Evolutionary conservation across 306 rosid species (phyloP), one percentile per base, ranked within the genome.

Genomic region (Vicia faba): DNA sequence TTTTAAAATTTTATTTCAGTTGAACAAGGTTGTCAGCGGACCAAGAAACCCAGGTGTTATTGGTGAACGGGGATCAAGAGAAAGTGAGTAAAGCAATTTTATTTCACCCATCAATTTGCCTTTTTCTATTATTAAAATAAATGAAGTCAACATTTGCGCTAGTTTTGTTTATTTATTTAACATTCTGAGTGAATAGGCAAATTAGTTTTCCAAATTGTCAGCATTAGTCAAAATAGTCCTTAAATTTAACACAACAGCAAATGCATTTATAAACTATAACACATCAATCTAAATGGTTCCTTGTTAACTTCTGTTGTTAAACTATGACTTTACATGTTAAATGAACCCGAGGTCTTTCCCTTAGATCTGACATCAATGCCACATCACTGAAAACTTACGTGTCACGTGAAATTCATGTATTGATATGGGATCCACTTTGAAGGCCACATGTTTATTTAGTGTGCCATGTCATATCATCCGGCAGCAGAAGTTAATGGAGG

Each of bases 41-140:
- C 98, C 98, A 56, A 92, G 84, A 74, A 88, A 79, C 51, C 82
- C 93, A 7, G 98, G 98, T 57, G 91, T 92, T 70, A 92, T 92
- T 60, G 98, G 98, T 55, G 98, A 92, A 12, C 84, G 97, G 33
- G 97, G 98, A 80, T 92, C 98, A 46, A 79, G 96, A 74, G 98
- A 92, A 84, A 92, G 98, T 92, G 71, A 85, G 98, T 87, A 38
- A 60, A 74, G 61, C 31, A 53, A 35, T 60, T 60, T 11, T 67
- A 49, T 36, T 43, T 45, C 38, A 59, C 50, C 35, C 18, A 3
- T 18, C 35, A 11, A 39, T 43, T 64, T 53, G 5, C 19, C 26
- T 3, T 55, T 56, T 79, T 54, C 9, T 48, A 50, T 64, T 49
- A 53, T 69, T 4, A 48, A 64, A 41, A 44, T 41, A 20, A 70